These are phyloP conservation scores for Candida sojae DNA, from an alignment of 1,139 yeast genomes.

Conservation along the genomic window DNA sequence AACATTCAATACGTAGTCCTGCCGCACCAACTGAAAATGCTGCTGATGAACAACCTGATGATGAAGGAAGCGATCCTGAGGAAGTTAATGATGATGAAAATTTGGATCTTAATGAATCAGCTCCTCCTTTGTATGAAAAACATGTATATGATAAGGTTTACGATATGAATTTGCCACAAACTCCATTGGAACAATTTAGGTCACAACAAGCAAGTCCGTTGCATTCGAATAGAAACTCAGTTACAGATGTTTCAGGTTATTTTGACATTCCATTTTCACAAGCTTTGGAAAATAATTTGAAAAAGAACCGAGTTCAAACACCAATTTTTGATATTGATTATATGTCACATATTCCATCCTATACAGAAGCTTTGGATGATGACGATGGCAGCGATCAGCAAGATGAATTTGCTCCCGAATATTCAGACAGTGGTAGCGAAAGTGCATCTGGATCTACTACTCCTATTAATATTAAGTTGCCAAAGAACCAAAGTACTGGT, in stretches of 20 bases:
- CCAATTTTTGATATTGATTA: constrained; percentile 13
- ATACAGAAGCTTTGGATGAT: constrained; percentile 26
- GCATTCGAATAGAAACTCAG: constrained; percentile 21
- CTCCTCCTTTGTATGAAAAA: constrained; percentile 46
- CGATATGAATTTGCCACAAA: constrained; percentile 37
- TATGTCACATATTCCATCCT: constrained; percentile 23
- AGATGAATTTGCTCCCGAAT: constrained; percentile 23
- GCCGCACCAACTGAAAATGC: constrained; percentile 13
- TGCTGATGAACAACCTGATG: constrained; percentile 16
- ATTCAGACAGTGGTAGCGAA: constrained; percentile 13
- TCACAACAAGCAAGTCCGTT: constrained; percentile 21
- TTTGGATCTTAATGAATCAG: constrained; percentile 31
- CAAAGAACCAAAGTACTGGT: constrained; percentile 7
- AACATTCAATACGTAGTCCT: constrained; percentile 16
- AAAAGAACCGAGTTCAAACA: constrained; percentile 4
- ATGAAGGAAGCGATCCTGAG: constrained; percentile 16
- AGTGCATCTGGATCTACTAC: constrained; percentile 6
- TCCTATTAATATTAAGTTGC: constrained; percentile 7
- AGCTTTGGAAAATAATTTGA: constrained; percentile 10
- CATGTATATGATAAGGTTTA: constrained; percentile 38
- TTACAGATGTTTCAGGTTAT: constrained; percentile 23
- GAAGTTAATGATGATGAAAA: constrained; percentile 13
- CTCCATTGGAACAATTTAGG: constrained; percentile 43
- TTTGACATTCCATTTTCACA: constrained; percentile 26
- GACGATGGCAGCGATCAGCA: constrained; percentile 18